These are phyloP conservation scores for Ophiostoma ulmi DNA, from an alignment of 2,329 filamentous ascomycete species.

Conservation along the genomic window DNA sequence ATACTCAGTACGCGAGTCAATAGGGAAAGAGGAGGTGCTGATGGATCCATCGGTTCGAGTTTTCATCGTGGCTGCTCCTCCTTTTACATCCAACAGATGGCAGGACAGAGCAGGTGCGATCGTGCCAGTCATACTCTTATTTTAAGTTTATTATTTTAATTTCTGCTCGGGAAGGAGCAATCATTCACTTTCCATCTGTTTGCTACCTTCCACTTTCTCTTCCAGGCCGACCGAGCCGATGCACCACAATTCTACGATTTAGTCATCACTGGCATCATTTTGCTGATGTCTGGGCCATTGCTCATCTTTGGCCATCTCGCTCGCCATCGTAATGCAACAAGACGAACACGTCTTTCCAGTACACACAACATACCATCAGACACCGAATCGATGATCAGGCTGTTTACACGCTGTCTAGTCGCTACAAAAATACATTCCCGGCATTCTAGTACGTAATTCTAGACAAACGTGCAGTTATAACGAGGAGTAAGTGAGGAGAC, in stretches of 20 bases:
- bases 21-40: neutral
- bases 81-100: neutral
- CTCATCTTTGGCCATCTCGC: neutral
- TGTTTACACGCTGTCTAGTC: neutral
- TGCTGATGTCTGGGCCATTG: neutral
- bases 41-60: conserved; percentile 6
- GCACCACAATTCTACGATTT: neutral
- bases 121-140: neutral
- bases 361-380: neutral
- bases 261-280: conserved; percentile 5
- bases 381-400: neutral
- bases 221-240: conserved; percentile 1
- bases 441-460: neutral
- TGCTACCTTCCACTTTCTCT: neutral
- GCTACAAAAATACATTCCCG: neutral
- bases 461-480: neutral
- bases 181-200: neutral
- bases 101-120: neutral
- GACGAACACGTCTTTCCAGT: neutral
- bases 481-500: neutral
- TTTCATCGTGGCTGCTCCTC: neutral
- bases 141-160: too few relatives aligned
- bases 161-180: neutral
- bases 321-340: neutral
- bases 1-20: neutral